Evolutionary conservation across 2,329 filamentous ascomycete genomes (phyloP), one percentile per base, ranked within the genome.

Genomic region (Calonectria pseudoreteaudii): DNA sequence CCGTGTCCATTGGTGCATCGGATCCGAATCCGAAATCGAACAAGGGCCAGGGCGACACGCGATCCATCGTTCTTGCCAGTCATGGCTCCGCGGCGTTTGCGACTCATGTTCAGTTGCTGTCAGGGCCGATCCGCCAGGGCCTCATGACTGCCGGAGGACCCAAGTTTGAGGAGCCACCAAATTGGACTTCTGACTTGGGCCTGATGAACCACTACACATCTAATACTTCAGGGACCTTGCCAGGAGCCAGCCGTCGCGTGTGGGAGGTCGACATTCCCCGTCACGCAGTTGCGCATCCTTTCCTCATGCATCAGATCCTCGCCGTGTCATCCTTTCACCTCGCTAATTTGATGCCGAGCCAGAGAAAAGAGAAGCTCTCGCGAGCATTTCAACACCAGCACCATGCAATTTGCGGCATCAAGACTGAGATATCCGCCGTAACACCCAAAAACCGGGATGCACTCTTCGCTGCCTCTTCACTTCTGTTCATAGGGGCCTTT

Each of bases 231-330:
- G 47, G 31, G 5, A 72, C 70, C 11, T 28, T 72, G 14, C 70
- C 70, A 16, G 70, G 70, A 31, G 70, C 70, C 5, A 65, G 47
- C 31, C 58, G 5, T 18, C 30, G 38, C n/a, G 47, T 69, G 8
- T 72, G 70, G 66, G 44, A 65, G 52, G 47, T 64, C 3, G 67
- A 67, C 8, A 71, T 71, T 36, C 71, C 68, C 9, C 62, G 52
- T 11, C 31, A 58, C 14, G 71, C 71, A 0, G 5, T 71, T 3
- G 28, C n/a, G 11, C 41, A 66, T 23, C 68, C 62, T 18, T 71
- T 67, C 36, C 68, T 71, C 44, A 70, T 73, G 52, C 71, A 73
- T 23, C 68, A 70, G 41, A 66, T 73, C 18, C 71, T 73, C 36
- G 71, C 71, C 18, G 44, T 70, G 20, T 60, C 71, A 4, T 62